A percentile compares a stretch with the other conserved stretches of the same genome.
These are phyloP conservation scores for Pezicula neosporulosa DNA, from an alignment of 2,329 filamentous ascomycete genomes.

Conservation along the genomic window DNA sequence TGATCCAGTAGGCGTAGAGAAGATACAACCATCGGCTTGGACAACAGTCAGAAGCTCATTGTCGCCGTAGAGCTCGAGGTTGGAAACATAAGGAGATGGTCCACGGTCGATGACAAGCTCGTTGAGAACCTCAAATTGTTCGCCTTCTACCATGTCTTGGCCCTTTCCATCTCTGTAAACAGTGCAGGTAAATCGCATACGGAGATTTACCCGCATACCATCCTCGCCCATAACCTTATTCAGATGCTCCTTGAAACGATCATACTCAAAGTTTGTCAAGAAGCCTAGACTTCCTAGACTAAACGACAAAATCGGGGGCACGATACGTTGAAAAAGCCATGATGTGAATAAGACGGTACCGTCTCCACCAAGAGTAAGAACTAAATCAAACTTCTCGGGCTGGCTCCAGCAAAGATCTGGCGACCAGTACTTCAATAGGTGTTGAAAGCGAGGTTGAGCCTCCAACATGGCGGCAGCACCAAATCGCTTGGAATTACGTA, in stretches of 20 bases:
- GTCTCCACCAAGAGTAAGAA: constrained; percentile 82
- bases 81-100: constrained; percentile 94
- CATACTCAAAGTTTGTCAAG: constrained; percentile 83
- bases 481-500: constrained; percentile 85
- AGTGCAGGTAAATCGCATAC: constrained; percentile 98
- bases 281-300: constrained; percentile 84
- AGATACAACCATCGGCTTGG: constrained; percentile 95
- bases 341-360: constrained; percentile 86
- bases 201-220: constrained; percentile 94
- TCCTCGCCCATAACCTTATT: constrained; percentile 88
- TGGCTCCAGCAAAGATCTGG: constrained; percentile 92
- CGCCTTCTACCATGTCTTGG: constrained; percentile 75
- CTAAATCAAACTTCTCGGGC: constrained; percentile 93
- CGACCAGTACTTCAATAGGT: constrained; percentile 94
- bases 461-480: constrained; percentile 69
- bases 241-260: constrained; percentile 82
- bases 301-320: constrained; percentile 81
- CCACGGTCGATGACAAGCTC: constrained; percentile 98
- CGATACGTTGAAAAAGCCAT: constrained; percentile 88
- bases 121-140: constrained; percentile 97
- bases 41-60: constrained; percentile 93
- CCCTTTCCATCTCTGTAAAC: constrained; percentile 74
- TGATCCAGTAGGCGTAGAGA: constrained; percentile 90
- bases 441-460: constrained; percentile 70
- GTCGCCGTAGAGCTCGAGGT: constrained; percentile 93